These are phyloP conservation scores for Metschnikowia anglica DNA, from an alignment of 805 yeast species.

Conservation along the genomic window DNA sequence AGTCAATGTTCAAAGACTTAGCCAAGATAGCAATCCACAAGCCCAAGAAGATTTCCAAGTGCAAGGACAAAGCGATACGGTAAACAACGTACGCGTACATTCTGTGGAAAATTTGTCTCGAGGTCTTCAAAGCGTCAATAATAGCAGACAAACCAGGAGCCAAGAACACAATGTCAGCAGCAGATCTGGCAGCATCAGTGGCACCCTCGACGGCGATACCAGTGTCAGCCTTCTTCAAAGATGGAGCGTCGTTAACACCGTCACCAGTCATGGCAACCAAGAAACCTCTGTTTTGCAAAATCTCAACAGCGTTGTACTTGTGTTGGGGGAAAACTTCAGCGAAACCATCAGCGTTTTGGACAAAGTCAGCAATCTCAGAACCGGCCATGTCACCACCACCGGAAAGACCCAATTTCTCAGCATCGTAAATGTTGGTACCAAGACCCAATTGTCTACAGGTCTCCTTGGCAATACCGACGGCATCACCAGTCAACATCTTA, in stretches of 20 bases:
- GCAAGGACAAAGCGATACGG: slow-evolving; percentile 95
- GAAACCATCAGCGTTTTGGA: slow-evolving; percentile 95
- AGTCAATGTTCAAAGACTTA: slow-evolving; percentile 80
- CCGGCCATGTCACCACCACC: slow-evolving; percentile 94
- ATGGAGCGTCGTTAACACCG: slow-evolving; percentile 98
- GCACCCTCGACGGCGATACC: slow-evolving; percentile 99
- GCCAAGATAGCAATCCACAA: slow-evolving; percentile 94
- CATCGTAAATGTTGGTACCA: slow-evolving; percentile 95
- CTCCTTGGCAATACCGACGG: slow-evolving; percentile 98
- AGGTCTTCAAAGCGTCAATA: slow-evolving; percentile 88
- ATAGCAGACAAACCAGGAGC: slow-evolving; percentile 96
- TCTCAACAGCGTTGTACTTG: slow-evolving; percentile 93
- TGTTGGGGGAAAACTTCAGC: slow-evolving; percentile 99
- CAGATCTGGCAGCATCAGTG: slow-evolving; percentile 95
- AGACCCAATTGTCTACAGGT: slow-evolving; percentile 97
- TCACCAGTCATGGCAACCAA: slow-evolving; percentile 99
- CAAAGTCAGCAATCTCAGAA: slow-evolving; percentile 95
- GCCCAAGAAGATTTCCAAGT: slow-evolving; percentile 92
- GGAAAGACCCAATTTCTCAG: slow-evolving; percentile 94
- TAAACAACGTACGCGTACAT: slow-evolving; percentile 97
- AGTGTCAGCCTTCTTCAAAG: slow-evolving; percentile 80
- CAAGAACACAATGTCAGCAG: slow-evolving; percentile 90
- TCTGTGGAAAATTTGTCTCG: slow-evolving; percentile 96
- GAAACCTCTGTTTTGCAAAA: slow-evolving; percentile 93
- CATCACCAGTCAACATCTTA: slow-evolving; percentile 98